These are phyloP conservation scores for Peronospora farinosa DNA, from an alignment of 352 stramenopile species.

Conservation along the genomic window DNA sequence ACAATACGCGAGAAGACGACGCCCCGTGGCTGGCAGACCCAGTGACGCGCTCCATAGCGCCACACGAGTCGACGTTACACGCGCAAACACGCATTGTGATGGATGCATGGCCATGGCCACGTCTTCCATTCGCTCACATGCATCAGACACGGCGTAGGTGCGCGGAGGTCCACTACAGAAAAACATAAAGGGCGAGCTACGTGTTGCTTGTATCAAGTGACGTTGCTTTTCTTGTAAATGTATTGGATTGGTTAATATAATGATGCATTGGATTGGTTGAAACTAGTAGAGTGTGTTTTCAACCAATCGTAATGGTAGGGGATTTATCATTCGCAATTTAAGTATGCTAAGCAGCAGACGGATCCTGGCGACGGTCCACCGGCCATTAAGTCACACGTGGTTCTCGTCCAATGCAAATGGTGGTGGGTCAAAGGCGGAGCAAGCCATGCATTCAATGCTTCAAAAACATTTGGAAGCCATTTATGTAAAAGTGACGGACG, in stretches of 20 bases:
- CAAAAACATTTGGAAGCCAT: slow-evolving; percentile 50
- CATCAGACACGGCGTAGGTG: slow-evolving; percentile 34
- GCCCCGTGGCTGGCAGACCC: slow-evolving; percentile 24
- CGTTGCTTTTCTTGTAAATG: not conserved
- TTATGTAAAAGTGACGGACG: slow-evolving; percentile 81
- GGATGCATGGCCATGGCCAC: slow-evolving; percentile 54
- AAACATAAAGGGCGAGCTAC: slow-evolving; percentile 37
- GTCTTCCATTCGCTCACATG: slow-evolving; percentile 31
- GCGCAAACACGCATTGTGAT: slow-evolving; percentile 44
- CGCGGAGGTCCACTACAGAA: slow-evolving; percentile 67
- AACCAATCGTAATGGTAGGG: too few relatives aligned
- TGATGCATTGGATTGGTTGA: too few relatives aligned
- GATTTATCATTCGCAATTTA: too few relatives aligned
- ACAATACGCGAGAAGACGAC: slow-evolving; percentile 37
- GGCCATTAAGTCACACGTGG: slow-evolving; percentile 9
- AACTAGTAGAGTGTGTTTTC: too few relatives aligned
- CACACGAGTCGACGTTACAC: slow-evolving; percentile 39
- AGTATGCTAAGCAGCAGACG: slow-evolving; percentile 20
- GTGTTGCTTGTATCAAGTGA: slow-evolving; percentile 6
- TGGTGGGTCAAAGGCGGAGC: slow-evolving; percentile 40
- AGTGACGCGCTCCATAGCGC: slow-evolving; percentile 43
- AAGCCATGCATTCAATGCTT: slow-evolving; percentile 64
- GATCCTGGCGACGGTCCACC: slow-evolving; percentile 18
- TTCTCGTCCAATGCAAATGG: slow-evolving; percentile 22
- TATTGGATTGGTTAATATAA: not conserved